A percentile compares a stretch with the other conserved stretches of the same genome.
These are phyloP conservation scores for Ophiorrhiza pumila DNA, from an alignment of 257 asterid species.

Conservation along the genomic window DNA sequence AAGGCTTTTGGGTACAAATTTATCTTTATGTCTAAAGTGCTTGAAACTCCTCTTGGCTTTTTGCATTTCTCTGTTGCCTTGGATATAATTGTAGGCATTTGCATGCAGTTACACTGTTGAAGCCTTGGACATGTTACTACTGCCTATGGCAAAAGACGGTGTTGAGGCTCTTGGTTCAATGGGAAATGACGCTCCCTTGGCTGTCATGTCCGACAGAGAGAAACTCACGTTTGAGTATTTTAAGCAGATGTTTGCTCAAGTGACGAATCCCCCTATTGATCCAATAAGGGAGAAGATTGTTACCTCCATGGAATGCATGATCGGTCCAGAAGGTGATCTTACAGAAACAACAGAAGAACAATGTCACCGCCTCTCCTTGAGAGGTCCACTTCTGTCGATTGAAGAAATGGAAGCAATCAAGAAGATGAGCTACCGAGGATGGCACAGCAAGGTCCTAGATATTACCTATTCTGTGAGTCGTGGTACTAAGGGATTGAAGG, in stretches of 20 bases:
- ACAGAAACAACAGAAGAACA: constrained; percentile 98
- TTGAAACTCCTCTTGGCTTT: background rate
- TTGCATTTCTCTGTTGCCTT: constrained; percentile 4
- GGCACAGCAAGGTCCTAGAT: constrained; percentile 92
- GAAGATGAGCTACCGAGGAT: constrained; percentile 91
- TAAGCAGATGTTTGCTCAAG: constrained; percentile 99
- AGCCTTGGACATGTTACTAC: constrained; percentile 87
- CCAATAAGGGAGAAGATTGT: constrained; percentile 98
- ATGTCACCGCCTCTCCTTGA: constrained; percentile 88
- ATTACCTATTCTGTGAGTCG: constrained; percentile 65
- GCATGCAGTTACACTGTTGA: constrained; percentile 77
- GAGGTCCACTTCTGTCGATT: constrained; percentile 81
- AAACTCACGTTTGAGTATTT: constrained; percentile 90
- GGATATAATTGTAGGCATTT: constrained; percentile 19
- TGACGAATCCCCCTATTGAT: constrained; percentile 97
- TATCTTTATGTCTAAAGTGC: constrained; percentile 11
- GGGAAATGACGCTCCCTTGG: constrained; percentile 99
- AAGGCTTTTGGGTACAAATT: constrained; percentile 92
- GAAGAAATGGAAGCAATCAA: constrained; percentile 91
- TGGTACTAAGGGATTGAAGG: constrained; percentile 87
- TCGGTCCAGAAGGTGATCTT: constrained; percentile 99
- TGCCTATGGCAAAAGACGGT: constrained; percentile 98
- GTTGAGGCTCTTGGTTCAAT: constrained; percentile 97
- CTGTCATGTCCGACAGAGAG: constrained; percentile 97
- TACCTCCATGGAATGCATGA: constrained; percentile 95